Evolutionary conservation across 169 alveolate species (phyloP).

Genomic region (Sarcocystis neurona): DNA sequence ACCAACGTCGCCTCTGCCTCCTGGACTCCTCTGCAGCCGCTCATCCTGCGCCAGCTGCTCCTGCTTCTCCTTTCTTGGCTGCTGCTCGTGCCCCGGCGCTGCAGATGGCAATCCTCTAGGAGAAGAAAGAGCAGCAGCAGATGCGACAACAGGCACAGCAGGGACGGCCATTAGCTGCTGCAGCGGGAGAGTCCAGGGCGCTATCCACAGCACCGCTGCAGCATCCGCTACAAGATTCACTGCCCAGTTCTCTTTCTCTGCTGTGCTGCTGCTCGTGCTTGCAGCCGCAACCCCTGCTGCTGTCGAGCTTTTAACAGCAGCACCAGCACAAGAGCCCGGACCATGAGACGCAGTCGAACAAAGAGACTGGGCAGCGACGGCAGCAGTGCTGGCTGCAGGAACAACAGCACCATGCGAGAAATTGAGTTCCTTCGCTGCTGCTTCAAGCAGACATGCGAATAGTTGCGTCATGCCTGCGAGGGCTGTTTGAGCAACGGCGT

Average conservation of each 20-base stretch:
- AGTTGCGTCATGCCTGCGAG: constrained; percentile 30
- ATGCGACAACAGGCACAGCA: background rate
- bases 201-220: background rate
- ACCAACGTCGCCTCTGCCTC: background rate
- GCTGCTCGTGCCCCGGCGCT: background rate
- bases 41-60: background rate
- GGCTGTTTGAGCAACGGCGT: constrained; percentile 10
- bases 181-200: background rate
- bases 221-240: background rate
- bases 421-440: background rate
- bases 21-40: background rate
- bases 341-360: too few species aligned
- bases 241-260: background rate
- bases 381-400: too few species aligned
- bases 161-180: background rate
- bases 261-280: background rate
- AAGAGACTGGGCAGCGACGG: too few species aligned
- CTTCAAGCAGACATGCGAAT: constrained; percentile 6
- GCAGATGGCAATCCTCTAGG: background rate
- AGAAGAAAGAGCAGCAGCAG: background rate
- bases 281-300: background rate
- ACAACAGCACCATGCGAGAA: too few species aligned
- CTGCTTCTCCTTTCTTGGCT: background rate
- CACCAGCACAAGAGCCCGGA: too few species aligned
- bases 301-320: too few species aligned